Conservation (phyloP, 805 yeast genomes). For the Wickerhamiella dianesei region DNA sequence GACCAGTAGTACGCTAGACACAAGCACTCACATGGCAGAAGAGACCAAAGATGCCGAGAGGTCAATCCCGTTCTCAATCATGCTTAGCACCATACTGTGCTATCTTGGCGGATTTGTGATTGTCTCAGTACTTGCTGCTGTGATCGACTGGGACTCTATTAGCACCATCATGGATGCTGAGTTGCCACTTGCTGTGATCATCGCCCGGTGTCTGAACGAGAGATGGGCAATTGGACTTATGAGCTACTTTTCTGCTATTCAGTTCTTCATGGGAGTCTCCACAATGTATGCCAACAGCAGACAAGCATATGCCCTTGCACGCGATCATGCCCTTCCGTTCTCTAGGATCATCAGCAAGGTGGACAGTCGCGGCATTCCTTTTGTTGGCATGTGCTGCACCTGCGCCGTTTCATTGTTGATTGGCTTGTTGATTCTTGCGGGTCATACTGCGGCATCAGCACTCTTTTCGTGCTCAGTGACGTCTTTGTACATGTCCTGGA, state of each 20-base stretch:
- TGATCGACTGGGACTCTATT: conserved; percentile 36
- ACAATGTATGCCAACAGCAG: conserved; percentile 54
- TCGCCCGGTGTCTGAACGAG: conserved; percentile 33
- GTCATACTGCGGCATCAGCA: conserved; percentile 46
- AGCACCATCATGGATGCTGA: conserved; percentile 33
- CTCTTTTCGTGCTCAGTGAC: conserved; percentile 48
- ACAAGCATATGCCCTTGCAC: conserved; percentile 52
- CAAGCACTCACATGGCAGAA: conserved; percentile 56
- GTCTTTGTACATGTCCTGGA: conserved; percentile 49
- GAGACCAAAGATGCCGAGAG: conserved; percentile 50
- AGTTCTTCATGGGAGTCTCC: conserved; percentile 51
- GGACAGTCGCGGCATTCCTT: conserved; percentile 41
- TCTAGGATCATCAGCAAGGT: conserved; percentile 36
- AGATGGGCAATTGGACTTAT: conserved; percentile 33
- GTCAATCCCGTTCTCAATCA: conserved; percentile 54
- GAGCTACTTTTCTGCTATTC: conserved; percentile 31
- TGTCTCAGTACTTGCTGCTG: conserved; percentile 36
- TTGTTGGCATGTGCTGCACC: conserved; percentile 50
- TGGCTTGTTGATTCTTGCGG: conserved; percentile 45
- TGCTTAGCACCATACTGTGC: conserved; percentile 41
- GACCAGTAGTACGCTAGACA: conserved; percentile 56
- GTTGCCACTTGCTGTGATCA: conserved; percentile 45
- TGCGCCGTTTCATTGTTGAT: conserved; percentile 52
- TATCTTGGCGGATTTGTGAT: conserved; percentile 44
- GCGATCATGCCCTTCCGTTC: conserved; percentile 54